A percentile compares a stretch with the other conserved stretches of the same genome.
Conservation (phyloP, 768 basidiomycete genomes). For the Pisolithus marmoratus region DNA sequence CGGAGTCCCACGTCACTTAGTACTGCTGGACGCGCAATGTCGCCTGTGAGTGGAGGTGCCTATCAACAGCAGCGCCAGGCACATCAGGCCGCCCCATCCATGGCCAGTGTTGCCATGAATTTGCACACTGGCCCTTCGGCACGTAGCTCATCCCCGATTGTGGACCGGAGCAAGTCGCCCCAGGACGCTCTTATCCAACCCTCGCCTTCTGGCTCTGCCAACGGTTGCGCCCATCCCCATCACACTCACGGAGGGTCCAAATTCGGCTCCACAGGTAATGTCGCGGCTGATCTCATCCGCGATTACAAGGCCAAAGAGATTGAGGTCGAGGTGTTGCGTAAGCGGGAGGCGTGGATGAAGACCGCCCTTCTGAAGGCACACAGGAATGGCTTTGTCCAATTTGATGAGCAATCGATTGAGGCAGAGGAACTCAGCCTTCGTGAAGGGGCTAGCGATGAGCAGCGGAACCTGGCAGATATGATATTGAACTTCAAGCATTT, state of each 20-base stretch:
- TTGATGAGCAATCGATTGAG: constrained; percentile 46
- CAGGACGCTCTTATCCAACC: constrained; percentile 55
- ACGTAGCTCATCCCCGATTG: constrained; percentile 53
- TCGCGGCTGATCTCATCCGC: constrained; percentile 68
- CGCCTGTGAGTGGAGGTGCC: constrained; percentile 39
- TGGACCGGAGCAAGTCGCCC: constrained; percentile 52
- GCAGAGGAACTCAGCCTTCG: constrained; percentile 29
- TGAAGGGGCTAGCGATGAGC: constrained; percentile 35
- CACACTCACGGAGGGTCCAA: constrained; percentile 29
- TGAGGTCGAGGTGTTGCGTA: constrained; percentile 72
- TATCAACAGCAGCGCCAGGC: constrained; percentile 14
- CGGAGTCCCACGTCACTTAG: constrained; percentile 52
- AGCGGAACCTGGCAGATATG: constrained; percentile 58
- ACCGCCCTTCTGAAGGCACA: constrained; percentile 71
- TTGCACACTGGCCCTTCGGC: constrained; percentile 42
- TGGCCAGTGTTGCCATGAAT: constrained; percentile 50
- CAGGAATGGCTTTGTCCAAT: constrained; percentile 70
- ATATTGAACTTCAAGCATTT: constrained; percentile 83
- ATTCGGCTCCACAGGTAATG: constrained; percentile 57
- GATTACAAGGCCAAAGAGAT: constrained; percentile 80
- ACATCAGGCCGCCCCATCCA: constrained; percentile 36
- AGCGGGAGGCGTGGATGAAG: constrained; percentile 82
- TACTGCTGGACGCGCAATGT: constrained; percentile 48
- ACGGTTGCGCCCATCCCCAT: constrained; percentile 42
- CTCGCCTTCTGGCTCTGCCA: constrained; percentile 36